These are phyloP conservation scores for Penicillium parvum DNA, from an alignment of 495 filamentous ascomycete genomes.

Conservation along the genomic window DNA sequence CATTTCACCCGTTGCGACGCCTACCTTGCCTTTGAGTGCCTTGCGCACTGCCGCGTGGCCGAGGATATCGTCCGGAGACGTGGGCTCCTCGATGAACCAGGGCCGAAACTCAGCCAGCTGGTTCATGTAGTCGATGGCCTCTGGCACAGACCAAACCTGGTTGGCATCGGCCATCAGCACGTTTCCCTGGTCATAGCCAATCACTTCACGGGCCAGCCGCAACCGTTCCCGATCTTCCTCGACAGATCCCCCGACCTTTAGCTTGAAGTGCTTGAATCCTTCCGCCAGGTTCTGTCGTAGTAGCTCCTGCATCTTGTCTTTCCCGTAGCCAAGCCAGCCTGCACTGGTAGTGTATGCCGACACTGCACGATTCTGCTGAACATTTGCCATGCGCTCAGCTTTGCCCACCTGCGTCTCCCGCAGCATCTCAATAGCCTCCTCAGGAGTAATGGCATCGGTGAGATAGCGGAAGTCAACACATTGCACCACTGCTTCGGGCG, in stretches of 20 bases:
- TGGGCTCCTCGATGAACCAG: constrained; percentile 85
- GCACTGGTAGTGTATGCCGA: constrained; percentile 76
- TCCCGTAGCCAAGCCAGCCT: constrained; percentile 72
- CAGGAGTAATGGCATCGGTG: constrained; percentile 74
- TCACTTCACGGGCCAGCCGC: constrained; percentile 60
- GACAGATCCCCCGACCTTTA: constrained; percentile 67
- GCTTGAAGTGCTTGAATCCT: constrained; percentile 73
- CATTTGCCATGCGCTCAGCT: constrained; percentile 51
- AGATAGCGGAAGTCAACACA: constrained; percentile 90
- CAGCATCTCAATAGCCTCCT: constrained; percentile 66
- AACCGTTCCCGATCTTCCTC: constrained; percentile 58
- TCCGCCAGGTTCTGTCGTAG: constrained; percentile 57
- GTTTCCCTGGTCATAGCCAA: constrained; percentile 57
- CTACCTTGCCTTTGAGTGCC: constrained; percentile 58
- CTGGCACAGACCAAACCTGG: constrained; percentile 75
- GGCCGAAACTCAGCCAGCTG: constrained; percentile 67
- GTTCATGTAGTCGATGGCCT: constrained; percentile 73
- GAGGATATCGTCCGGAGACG: constrained; percentile 71
- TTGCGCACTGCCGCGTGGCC: constrained; percentile 69
- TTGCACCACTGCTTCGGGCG: constrained; percentile 70
- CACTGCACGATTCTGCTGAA: constrained; percentile 56
- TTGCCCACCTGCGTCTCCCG: constrained; percentile 50
- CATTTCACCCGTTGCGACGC: constrained; percentile 79
- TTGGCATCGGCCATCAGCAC: constrained; percentile 83
- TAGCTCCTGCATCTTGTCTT: constrained; percentile 66